Conservation (phyloP, 2,329 filamentous ascomycete species). For the Huntiella bhutanensis region DNA sequence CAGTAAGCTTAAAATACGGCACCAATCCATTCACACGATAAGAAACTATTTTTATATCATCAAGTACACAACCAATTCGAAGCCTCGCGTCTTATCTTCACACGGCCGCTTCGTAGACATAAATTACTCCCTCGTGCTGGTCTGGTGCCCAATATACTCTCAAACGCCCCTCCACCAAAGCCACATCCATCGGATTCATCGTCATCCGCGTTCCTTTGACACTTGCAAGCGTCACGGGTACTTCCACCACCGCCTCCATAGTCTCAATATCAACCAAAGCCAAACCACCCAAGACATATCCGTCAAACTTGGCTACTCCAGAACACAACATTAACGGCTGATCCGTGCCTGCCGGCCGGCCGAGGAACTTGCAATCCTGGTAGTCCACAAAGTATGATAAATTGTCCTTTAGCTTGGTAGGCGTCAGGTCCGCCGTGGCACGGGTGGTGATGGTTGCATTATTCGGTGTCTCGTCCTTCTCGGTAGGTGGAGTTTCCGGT, state of each 20-base stretch:
- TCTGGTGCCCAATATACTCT: slow-evolving; percentile 29
- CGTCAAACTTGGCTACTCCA: slow-evolving; percentile 20
- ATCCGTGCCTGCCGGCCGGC: slow-evolving; percentile 20
- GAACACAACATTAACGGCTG: slow-evolving; percentile 28
- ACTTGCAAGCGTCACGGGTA: slow-evolving; percentile 25
- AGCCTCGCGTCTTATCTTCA: background rate
- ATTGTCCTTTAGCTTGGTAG: slow-evolving; percentile 16
- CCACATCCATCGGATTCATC: slow-evolving; percentile 29
- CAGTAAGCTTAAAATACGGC: too few relatives aligned
- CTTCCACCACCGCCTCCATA: slow-evolving; percentile 26
- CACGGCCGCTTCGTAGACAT: slow-evolving; percentile 24
- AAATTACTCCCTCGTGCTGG: slow-evolving; percentile 26
- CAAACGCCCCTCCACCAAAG: slow-evolving; percentile 24
- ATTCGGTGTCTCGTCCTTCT: background rate
- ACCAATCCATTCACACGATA: too few relatives aligned
- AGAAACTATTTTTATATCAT: too few relatives aligned
- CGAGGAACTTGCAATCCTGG: slow-evolving; percentile 33
- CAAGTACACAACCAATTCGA: too few relatives aligned
- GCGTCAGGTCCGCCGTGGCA: slow-evolving; percentile 10
- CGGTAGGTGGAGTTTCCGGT: too few relatives aligned
- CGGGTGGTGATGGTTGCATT: background rate
- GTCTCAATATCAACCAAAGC: slow-evolving; percentile 26
- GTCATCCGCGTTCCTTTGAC: slow-evolving; percentile 23
- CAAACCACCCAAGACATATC: slow-evolving; percentile 24
- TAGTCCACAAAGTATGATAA: slow-evolving; percentile 29